A percentile compares a stretch with the other conserved stretches of the same genome.
Evolutionary conservation across 2,329 filamentous ascomycete species (phyloP).

Genomic region (Beauveria australis): DNA sequence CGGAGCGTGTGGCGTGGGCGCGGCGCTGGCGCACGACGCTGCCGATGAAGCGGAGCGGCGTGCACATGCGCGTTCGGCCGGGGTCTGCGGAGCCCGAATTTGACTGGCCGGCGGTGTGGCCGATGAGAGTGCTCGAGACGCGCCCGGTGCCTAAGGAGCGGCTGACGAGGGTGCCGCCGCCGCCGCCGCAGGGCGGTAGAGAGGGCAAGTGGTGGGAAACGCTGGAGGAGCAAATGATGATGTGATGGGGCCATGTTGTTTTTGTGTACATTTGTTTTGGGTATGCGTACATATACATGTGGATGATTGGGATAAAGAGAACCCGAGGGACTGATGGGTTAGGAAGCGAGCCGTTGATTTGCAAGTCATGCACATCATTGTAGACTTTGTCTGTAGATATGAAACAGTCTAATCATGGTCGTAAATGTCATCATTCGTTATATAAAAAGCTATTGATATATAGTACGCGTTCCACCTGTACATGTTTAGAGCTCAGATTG

Average conservation of each 20-base stretch:
- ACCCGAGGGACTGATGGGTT: background rate
- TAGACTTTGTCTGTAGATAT: background rate
- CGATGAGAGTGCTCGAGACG: conserved; percentile 19
- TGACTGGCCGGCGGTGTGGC: conserved; percentile 17
- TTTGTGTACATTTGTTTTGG: background rate
- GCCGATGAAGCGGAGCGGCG: conserved; percentile 18
- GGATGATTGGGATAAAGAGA: background rate
- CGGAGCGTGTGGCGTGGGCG: conserved; percentile 17
- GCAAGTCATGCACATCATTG: background rate
- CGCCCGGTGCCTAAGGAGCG: conserved; percentile 16
- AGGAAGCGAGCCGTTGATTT: background rate
- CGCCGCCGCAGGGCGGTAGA: background rate
- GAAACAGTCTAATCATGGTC: background rate
- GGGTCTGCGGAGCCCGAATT: conserved; percentile 16
- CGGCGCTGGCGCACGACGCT: conserved; percentile 18
- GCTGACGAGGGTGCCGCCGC: background rate
- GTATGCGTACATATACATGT: no score
- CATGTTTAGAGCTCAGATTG: background rate
- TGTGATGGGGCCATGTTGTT: conserved; percentile 10
- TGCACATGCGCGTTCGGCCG: conserved; percentile 11
- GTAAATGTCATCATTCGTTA: background rate
- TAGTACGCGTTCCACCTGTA: background rate
- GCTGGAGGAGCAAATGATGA: conserved; percentile 23
- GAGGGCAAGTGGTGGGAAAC: conserved; percentile 22
- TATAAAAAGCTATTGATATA: background rate